Evolutionary conservation across 305 asterid genomes (phyloP), one percentile per base, ranked within the genome.

Genomic region (Fraxinus sp.): DNA sequence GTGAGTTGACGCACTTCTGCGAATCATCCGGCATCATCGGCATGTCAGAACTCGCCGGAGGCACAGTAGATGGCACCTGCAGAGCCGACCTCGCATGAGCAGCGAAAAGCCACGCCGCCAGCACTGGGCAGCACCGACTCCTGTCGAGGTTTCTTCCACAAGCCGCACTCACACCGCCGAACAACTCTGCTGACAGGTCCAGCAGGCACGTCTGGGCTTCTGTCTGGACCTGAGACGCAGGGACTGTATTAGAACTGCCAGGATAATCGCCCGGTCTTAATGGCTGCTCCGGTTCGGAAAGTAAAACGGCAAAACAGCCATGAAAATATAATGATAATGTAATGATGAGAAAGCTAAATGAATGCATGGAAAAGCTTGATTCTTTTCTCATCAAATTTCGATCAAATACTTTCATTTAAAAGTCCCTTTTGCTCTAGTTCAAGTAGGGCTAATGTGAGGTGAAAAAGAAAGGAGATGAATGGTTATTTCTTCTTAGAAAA

Each of bases 1-100:
- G 93, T 81, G 98, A 85, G 89, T 93, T 86, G 52, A 94, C 99
- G 36, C 99, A 95, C 84, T 89, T 93, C 89, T 95, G 99, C 1
- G 98, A 92, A 88, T 95, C 99, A 59, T 94, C 97, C 2, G 99
- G 99, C 95, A 94, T 91, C 98, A 93, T 92, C 13, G 99, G 99
- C 78, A 90, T 36, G 0, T 91, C 96, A 0, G 95, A 86, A 4
- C 90, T 82, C 13, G 91, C 83, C 1, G 94, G 90, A 7, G 92
- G 87, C 4, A 91, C 81, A 30, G 92, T 86, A 2, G 20, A 18
- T 6, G 64, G 77, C 1, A 93, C 82, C 84, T 89, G 94, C 3
- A 92, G 90, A 9, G 98, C 99, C 57, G 98, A 90, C 3, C 94
- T 82, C n/a, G 98, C 98, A 89, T 95, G 97, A 4, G 98, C 98